Evolutionary conservation across 495 filamentous ascomycete genomes (phyloP).

Genomic region (Durotheca rogersii): DNA sequence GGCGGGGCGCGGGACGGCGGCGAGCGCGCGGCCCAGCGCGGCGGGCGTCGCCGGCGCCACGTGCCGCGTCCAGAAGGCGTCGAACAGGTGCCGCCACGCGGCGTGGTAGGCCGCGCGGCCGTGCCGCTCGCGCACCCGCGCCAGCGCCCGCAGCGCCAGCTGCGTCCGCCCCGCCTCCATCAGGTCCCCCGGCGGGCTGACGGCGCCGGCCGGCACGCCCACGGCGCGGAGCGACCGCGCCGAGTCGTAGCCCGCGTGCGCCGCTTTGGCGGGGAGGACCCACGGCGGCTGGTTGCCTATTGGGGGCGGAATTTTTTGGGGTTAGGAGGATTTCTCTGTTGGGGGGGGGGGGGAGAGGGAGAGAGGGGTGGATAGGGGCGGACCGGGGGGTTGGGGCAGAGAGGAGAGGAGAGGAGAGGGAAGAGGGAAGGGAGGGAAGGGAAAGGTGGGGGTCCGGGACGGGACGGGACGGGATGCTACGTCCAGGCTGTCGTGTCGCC

Average conservation of each 20-base stretch:
- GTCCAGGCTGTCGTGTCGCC: no score
- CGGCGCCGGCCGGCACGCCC: conserved; percentile 44
- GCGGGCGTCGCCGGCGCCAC: conserved; percentile 36
- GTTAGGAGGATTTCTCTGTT: neutral
- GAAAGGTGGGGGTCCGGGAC: neutral
- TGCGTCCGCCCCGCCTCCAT: conserved; percentile 38
- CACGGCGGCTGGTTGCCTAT: conserved; percentile 78
- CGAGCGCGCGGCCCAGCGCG: conserved; percentile 32
- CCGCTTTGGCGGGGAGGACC: conserved; percentile 65
- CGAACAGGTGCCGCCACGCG: conserved; percentile 37
- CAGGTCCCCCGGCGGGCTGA: conserved; percentile 43
- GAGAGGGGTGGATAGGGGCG: no score
- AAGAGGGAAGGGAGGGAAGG: neutral
- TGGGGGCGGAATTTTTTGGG: neutral
- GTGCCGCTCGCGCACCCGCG: conserved; percentile 60
- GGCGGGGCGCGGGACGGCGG: conserved; percentile 27
- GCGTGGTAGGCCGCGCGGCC: conserved; percentile 33
- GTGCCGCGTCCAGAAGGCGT: conserved; percentile 41
- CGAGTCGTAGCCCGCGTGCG: conserved; percentile 55
- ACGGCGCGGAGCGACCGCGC: conserved; percentile 57
- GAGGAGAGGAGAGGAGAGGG: neutral
- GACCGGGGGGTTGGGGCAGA: neutral
- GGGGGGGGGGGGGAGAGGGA: neutral
- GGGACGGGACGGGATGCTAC: neutral
- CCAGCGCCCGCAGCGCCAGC: conserved; percentile 64